Conservation (phyloP, 768 basidiomycete species). For the Chalciporus sphaerocephalus region DNA sequence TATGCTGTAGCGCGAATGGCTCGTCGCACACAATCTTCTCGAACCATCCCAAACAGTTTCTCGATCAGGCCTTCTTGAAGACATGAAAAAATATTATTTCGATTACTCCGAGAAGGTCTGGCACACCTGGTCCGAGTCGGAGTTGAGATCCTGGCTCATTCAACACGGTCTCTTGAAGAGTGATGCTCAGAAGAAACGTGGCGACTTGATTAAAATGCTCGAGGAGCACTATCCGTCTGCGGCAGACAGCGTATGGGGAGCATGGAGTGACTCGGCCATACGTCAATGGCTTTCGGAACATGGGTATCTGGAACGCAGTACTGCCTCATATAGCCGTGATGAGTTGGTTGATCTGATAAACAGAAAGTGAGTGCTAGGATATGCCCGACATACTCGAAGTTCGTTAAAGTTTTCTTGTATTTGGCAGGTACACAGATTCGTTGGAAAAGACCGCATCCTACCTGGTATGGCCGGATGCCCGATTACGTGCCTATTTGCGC, state of each 20-base stretch:
- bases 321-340: conserved; percentile 61
- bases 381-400: neutral
- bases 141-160: conserved; percentile 77
- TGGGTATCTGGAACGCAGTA: conserved; percentile 51
- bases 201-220: conserved; percentile 75
- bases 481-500: conserved; percentile 84
- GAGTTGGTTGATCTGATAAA: conserved; percentile 71
- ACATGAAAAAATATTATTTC: conserved; percentile 83
- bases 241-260: conserved; percentile 54
- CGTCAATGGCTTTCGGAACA: conserved; percentile 71
- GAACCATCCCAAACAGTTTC: conserved; percentile 52
- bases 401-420: conserved; percentile 1
- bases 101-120: conserved; percentile 49
- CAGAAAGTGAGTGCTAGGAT: conserved; percentile 48
- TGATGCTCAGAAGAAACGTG: conserved; percentile 58
- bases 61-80: conserved; percentile 50
- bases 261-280: conserved; percentile 75
- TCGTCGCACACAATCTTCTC: conserved; percentile 71
- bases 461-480: conserved; percentile 88
- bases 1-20: conserved; percentile 67
- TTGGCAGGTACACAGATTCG: conserved; percentile 50
- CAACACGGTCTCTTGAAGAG: conserved; percentile 68
- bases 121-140: conserved; percentile 71
- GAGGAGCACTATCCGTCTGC: conserved; percentile 64
- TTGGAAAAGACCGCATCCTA: conserved; percentile 54